These are phyloP conservation scores for Dichomitus squalens DNA, from an alignment of 1,284 basidiomycete genomes.

Conservation along the genomic window DNA sequence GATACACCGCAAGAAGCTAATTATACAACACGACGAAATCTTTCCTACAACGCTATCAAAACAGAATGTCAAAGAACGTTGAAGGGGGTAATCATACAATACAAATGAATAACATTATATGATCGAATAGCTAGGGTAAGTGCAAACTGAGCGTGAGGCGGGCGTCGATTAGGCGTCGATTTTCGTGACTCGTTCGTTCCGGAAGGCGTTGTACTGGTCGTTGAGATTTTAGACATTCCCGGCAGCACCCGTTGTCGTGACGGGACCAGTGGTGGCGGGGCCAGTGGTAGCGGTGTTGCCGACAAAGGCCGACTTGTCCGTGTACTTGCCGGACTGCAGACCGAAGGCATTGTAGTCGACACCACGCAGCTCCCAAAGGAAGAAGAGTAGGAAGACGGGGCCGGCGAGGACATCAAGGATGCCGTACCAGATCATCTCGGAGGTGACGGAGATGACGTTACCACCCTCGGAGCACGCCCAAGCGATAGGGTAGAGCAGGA, in stretches of 20 bases:
- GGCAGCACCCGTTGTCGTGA: conserved; percentile 9
- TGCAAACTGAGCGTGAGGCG: neutral
- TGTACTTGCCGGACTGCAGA: conserved; percentile 31
- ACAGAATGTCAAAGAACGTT: neutral
- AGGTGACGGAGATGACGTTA: conserved; percentile 46
- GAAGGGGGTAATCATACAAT: neutral
- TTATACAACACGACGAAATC: neutral
- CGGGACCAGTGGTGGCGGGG: conserved; percentile 1
- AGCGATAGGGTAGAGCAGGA: conserved; percentile 52
- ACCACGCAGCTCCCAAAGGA: conserved; percentile 33
- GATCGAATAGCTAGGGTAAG: neutral
- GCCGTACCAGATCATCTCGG: conserved; percentile 60
- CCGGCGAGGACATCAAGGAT: conserved; percentile 61
- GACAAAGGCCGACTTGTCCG: conserved; percentile 20
- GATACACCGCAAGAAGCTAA: neutral
- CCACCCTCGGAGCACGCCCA: conserved; percentile 53
- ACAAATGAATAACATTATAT: neutral
- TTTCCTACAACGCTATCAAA: neutral
- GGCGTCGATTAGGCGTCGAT: conserved; percentile 3
- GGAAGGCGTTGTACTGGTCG: neutral
- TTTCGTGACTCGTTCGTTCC: conserved; percentile 3
- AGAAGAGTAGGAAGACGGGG: conserved; percentile 46
- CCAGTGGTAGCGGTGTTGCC: neutral
- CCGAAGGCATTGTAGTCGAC: conserved; percentile 33
- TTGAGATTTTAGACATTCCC: conserved; percentile 11